Evolutionary conservation across 83 land plant species (phyloP).

Genomic region (Isoetes engelmannii): DNA sequence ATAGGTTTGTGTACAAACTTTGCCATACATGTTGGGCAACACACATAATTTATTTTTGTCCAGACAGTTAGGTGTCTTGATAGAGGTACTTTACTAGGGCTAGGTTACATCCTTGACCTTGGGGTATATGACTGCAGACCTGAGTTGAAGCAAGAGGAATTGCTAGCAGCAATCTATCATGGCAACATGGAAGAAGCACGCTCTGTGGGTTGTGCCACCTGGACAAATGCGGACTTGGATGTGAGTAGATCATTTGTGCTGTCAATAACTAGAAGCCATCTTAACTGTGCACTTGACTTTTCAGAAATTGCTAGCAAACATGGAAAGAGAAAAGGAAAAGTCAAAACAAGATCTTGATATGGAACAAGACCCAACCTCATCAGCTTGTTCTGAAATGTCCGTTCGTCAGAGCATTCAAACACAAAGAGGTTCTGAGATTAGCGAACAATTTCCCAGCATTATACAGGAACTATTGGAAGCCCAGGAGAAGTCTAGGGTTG

Average conservation of each 20-base stretch:
- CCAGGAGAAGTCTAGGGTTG: too few relatives aligned
- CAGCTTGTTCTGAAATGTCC: background rate
- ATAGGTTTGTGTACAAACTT: background rate
- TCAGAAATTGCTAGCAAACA: background rate
- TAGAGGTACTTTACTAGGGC: background rate
- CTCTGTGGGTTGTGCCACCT: background rate
- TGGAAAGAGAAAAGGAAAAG: background rate
- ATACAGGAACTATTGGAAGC: background rate
- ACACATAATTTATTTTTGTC: background rate
- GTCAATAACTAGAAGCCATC: background rate
- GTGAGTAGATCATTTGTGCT: background rate
- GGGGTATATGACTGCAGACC: background rate
- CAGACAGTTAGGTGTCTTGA: background rate
- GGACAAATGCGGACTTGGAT: background rate
- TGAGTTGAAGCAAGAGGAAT: background rate
- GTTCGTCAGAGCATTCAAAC: background rate
- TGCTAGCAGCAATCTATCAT: constrained; percentile 10
- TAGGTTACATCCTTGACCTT: background rate
- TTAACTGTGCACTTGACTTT: background rate
- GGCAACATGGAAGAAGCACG: constrained; percentile 1
- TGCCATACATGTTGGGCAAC: background rate
- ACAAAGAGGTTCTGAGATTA: constrained; percentile 4
- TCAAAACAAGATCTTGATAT: background rate
- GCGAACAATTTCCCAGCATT: background rate
- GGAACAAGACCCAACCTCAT: background rate